phyloP scores from a whole-genome alignment of 2,329 filamentous ascomycete species.

The Aureobasidium vineae region DNA sequence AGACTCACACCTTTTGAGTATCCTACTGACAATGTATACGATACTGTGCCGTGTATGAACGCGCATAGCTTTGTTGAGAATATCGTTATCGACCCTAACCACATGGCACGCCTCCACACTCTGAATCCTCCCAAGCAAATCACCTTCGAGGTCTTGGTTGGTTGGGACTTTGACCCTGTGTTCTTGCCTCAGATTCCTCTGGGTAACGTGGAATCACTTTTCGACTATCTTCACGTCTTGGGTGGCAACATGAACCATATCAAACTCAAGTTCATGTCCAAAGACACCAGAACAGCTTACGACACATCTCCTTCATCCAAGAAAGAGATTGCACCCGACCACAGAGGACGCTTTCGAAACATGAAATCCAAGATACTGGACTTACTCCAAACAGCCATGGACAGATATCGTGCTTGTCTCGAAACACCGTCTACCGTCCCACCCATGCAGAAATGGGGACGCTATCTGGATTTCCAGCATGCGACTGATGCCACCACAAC shows the following conservation, averaged over 20 bases:
- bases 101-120: background rate
- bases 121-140: background rate
- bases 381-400: background rate
- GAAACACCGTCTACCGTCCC: background rate
- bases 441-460: background rate
- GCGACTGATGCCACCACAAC: background rate
- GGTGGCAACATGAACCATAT: background rate
- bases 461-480: background rate
- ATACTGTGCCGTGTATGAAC: background rate
- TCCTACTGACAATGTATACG: background rate
- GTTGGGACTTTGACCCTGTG: background rate
- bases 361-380: slow-evolving; percentile 9
- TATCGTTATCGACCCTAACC: background rate
- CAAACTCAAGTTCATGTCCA: background rate
- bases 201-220: background rate
- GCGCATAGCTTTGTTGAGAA: background rate
- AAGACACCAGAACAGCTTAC: background rate
- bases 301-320: background rate
- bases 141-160: background rate
- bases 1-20: background rate
- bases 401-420: background rate
- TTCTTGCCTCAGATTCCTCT: background rate
- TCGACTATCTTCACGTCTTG: background rate
- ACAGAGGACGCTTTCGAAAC: background rate
- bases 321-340: background rate